These are phyloP conservation scores for Venturia effusa DNA, from an alignment of 2,329 filamentous ascomycete species.

Conservation along the genomic window DNA sequence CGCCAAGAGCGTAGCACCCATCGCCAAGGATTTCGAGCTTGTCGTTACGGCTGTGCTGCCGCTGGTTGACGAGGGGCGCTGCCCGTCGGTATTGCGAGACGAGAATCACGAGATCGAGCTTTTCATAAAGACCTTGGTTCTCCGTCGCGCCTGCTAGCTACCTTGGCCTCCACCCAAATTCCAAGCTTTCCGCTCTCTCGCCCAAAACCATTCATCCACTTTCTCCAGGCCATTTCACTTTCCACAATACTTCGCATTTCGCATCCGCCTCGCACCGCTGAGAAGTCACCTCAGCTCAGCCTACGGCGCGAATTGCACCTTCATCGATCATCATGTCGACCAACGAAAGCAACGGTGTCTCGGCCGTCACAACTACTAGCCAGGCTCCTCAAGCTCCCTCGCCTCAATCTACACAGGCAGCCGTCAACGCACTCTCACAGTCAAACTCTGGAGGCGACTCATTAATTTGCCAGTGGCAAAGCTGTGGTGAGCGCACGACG, in stretches of 20 bases:
- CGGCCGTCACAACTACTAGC: conserved; percentile 3
- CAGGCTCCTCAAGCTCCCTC: conserved; percentile 4
- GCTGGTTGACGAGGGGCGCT: conserved; percentile 3
- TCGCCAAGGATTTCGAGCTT: neutral
- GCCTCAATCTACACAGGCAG: neutral
- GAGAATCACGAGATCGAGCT: neutral
- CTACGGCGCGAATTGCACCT: neutral
- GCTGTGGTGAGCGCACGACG: conserved; percentile 48
- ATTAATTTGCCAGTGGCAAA: conserved; percentile 50
- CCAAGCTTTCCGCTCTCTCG: conserved; percentile 2
- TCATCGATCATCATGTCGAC: neutral
- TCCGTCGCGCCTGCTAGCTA: neutral
- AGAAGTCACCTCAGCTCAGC: neutral
- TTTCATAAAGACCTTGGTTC: neutral
- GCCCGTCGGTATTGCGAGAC: neutral
- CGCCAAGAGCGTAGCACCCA: neutral
- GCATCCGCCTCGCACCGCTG: neutral
- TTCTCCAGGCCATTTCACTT: neutral
- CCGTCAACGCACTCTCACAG: conserved; percentile 1
- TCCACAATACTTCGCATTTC: neutral
- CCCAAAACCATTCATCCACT: neutral
- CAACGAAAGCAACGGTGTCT: conserved; percentile 3
- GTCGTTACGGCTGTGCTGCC: conserved; percentile 3
- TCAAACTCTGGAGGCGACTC: conserved; percentile 27
- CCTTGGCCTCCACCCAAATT: conserved; percentile 3